Percentiles rank a stretch among this genome's conserved stretches.
Conservation (phyloP, 176 grass and related monocot species). For the Echinochloa phyllopogon region DNA sequence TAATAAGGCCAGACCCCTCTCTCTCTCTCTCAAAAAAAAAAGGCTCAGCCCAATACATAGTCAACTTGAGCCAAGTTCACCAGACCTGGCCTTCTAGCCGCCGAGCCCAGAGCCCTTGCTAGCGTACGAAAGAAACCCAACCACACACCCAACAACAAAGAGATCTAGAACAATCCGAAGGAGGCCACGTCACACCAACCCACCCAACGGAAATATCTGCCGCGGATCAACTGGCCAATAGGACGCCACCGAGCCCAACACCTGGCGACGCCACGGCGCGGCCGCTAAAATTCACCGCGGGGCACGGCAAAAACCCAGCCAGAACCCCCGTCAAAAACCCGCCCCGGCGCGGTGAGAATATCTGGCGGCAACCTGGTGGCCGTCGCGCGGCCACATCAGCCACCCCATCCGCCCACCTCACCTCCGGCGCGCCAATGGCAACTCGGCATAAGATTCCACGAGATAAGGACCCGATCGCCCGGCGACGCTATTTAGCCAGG, state of each 20-base stretch:
- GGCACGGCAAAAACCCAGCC: background rate
- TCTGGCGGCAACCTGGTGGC: conserved; percentile 9
- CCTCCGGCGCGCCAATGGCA: conserved; percentile 41
- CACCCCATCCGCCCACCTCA: conserved; percentile 48
- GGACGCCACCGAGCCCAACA: conserved; percentile 26
- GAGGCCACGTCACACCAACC: background rate
- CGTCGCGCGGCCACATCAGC: conserved; percentile 39
- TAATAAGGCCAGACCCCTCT: too few relatives aligned
- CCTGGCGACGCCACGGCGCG: background rate
- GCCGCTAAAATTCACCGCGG: conserved; percentile 13
- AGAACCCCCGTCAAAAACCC: background rate
- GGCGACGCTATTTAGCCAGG: conserved; percentile 21
- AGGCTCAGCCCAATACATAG: background rate
- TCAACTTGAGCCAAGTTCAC: background rate
- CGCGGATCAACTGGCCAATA: background rate
- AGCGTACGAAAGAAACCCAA: background rate
- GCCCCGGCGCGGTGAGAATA: background rate
- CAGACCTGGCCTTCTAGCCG: background rate
- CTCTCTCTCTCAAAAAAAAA: too few relatives aligned
- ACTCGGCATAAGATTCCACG: conserved; percentile 47
- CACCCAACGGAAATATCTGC: background rate
- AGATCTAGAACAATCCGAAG: conserved; percentile 17
- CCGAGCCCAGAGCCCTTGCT: background rate
- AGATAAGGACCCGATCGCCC: conserved; percentile 47
- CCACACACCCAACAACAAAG: background rate